These are phyloP conservation scores for Aureobasidium sp. DNA, from an alignment of 2,329 filamentous ascomycete genomes.

Conservation along the genomic window DNA sequence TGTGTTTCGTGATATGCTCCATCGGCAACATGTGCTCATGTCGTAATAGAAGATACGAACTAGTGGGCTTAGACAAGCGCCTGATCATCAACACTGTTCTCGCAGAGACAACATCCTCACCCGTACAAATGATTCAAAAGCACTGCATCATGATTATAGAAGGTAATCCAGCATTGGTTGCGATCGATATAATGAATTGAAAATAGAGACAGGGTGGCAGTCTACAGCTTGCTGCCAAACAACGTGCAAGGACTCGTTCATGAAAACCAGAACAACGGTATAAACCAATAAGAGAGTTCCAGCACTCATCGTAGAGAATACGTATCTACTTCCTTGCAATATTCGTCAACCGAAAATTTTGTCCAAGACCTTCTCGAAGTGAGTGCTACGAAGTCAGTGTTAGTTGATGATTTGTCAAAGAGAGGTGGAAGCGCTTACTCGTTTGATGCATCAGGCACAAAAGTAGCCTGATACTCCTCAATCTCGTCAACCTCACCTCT, in stretches of 20 bases:
- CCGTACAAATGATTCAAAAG: no score
- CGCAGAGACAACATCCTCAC: no score
- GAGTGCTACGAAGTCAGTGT: neutral
- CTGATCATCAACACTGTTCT: neutral
- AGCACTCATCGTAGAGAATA: neutral
- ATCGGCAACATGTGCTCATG: neutral
- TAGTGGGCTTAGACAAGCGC: no score
- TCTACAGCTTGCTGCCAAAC: neutral
- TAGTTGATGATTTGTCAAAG: neutral
- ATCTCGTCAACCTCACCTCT: slow-evolving; percentile 55
- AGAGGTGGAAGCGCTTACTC: slow-evolving; percentile 13
- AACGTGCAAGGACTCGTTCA: neutral
- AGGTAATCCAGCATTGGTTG: neutral
- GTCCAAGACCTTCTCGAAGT: slow-evolving; percentile 1
- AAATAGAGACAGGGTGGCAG: neutral
- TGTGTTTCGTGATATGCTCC: neutral
- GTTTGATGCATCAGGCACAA: slow-evolving; percentile 34
- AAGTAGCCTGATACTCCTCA: slow-evolving; percentile 59
- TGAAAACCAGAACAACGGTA: neutral
- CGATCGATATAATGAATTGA: neutral
- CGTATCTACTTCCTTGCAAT: neutral
- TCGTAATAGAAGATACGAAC: no score
- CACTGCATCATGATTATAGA: no score
- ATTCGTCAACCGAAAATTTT: neutral
- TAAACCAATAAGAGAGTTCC: neutral